Conservation (phyloP, 2,329 filamentous ascomycete species). For the Phaeosphaeriaceae sp. region DNA sequence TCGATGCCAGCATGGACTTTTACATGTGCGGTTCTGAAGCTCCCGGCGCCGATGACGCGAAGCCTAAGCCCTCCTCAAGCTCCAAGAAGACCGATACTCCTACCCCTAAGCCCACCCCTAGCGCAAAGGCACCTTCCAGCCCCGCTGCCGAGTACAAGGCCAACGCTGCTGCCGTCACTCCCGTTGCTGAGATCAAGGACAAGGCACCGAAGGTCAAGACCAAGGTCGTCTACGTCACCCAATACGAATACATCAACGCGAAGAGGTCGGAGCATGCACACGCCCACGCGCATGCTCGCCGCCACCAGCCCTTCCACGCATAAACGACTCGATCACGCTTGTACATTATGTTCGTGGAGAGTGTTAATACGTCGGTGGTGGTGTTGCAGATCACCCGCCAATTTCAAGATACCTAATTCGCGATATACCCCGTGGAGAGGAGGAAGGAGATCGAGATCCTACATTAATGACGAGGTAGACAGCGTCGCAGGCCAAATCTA, state of each 20-base stretch:
- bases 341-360: background rate
- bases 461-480: conserved; percentile 47
- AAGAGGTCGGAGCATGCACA: conserved; percentile 46
- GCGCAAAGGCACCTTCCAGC: conserved; percentile 14
- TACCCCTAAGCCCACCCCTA: conserved; percentile 10
- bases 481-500: conserved; percentile 47
- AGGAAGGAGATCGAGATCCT: conserved; percentile 28
- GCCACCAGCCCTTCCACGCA: conserved; percentile 43
- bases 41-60: conserved; percentile 23
- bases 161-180: conserved; percentile 32
- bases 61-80: conserved; percentile 3
- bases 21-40: conserved; percentile 45
- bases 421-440: conserved; percentile 32
- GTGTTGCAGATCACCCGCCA: conserved; percentile 28
- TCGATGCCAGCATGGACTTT: conserved; percentile 35
- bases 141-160: conserved; percentile 18
- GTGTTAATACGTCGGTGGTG: conserved; percentile 23
- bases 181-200: conserved; percentile 18
- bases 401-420: conserved; percentile 40
- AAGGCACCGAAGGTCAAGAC: conserved; percentile 27
- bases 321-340: conserved; percentile 28
- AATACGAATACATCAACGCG: conserved; percentile 38
- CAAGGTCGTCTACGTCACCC: conserved; percentile 43
- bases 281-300: conserved; percentile 36
- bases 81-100: conserved; percentile 7